These are phyloP conservation scores for Mucor saturninus DNA, from an alignment of 371 early-diverging fungal species.

Conservation along the genomic window DNA sequence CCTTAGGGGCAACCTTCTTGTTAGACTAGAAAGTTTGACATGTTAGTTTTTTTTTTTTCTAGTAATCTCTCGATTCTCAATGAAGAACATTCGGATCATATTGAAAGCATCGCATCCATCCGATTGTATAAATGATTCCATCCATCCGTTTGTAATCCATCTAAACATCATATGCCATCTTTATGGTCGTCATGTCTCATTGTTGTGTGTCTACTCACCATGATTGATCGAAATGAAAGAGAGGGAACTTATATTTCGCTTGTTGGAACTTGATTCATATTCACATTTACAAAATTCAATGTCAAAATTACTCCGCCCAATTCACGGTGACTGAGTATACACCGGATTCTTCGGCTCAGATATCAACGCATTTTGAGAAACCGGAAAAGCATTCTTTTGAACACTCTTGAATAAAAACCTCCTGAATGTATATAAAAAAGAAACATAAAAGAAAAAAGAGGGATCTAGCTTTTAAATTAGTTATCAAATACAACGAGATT, in stretches of 20 bases:
- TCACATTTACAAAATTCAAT: no score
- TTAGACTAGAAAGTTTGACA: slow-evolving; percentile 60
- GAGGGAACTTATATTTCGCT: slow-evolving; percentile 5
- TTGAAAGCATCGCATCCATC: slow-evolving; percentile 1
- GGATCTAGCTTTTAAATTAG: no score
- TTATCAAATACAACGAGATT: no score
- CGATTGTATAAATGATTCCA: background rate
- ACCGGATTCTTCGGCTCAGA: no score
- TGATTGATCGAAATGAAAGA: slow-evolving; percentile 38
- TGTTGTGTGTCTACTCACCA: slow-evolving; percentile 27
- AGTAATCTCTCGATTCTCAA: background rate
- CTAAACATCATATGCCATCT: slow-evolving; percentile 5
- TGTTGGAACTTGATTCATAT: no score
- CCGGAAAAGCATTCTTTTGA: no score
- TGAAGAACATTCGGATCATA: background rate
- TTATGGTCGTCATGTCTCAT: background rate
- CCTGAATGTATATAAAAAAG: no score
- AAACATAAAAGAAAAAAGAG: no score
- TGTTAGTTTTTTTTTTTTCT: background rate
- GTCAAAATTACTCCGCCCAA: no score
- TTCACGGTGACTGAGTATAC: no score
- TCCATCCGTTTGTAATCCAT: slow-evolving; percentile 10
- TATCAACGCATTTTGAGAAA: no score
- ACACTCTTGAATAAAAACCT: no score
- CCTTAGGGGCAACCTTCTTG: slow-evolving; percentile 69